Conservation (phyloP, 2,329 filamentous ascomycete species). For the Periconia sp. region DNA sequence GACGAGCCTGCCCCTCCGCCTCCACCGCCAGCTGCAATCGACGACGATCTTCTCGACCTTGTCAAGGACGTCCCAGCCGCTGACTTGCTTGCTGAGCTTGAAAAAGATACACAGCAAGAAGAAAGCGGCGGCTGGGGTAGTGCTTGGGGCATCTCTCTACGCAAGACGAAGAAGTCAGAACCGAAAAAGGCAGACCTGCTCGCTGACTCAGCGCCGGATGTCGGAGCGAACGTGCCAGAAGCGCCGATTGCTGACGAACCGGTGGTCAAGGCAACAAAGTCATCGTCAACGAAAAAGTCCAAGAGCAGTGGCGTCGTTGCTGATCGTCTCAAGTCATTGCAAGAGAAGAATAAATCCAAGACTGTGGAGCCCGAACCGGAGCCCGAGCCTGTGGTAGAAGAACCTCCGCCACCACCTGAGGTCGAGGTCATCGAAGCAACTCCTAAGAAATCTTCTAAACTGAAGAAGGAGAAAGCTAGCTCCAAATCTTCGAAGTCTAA, state of each 20-base stretch:
- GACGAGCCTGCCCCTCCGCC: conserved; percentile 27
- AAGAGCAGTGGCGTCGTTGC: conserved; percentile 51
- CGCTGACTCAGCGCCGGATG: conserved; percentile 49
- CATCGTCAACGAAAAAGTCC: conserved; percentile 29
- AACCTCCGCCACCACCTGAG: conserved; percentile 27
- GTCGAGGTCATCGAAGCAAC: conserved; percentile 38
- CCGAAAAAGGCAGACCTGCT: conserved; percentile 31
- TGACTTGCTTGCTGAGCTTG: conserved; percentile 44
- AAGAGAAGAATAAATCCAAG: conserved; percentile 46
- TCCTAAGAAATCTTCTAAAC: conserved; percentile 39
- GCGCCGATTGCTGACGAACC: conserved; percentile 35
- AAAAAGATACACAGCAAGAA: conserved; percentile 39
- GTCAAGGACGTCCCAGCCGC: conserved; percentile 41
- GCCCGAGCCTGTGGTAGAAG: conserved; percentile 31
- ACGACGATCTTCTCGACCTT: conserved; percentile 41
- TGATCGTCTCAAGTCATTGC: conserved; percentile 59
- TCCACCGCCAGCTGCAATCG: conserved; percentile 25
- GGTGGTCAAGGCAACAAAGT: conserved; percentile 25
- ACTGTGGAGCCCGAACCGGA: conserved; percentile 41
- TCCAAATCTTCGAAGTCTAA: conserved; percentile 36
- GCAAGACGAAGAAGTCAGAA: conserved; percentile 54
- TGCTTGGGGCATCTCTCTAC: conserved; percentile 54
- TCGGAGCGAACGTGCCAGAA: conserved; percentile 52
- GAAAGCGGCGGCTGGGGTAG: conserved; percentile 46
- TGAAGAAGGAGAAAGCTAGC: conserved; percentile 29